Base-by-base conservation (phyloP, 495 filamentous ascomycete genomes). In the Daldinia childiae region DNA sequence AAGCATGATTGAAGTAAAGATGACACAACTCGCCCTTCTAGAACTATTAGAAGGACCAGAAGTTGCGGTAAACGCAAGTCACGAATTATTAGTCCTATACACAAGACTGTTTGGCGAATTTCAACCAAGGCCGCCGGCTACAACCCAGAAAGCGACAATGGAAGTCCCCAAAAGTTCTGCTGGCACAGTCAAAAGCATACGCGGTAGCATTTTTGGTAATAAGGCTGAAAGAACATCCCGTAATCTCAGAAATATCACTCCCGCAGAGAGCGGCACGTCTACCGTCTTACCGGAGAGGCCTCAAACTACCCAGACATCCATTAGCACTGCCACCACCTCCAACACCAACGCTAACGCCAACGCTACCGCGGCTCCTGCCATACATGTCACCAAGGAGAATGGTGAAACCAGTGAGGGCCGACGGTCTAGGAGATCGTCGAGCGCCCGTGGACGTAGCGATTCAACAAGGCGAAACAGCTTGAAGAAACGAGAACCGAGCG, bases 21-120 rank as follows among this genome's bases (percentile, higher is more conserved):
- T 99, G 88, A 97, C 94, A 7, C 93, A 97, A 72, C 84, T 99
- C 65, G 86, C 92, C 4, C 87, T 99, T 39, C 75, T 93, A 11
- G 95, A 98, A 79, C 82, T 94, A 11, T 74, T 91, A 15, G 92
- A 97, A 75, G 94, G 93, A 5, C 87, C 94, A 0, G 89, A 91
- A 66, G 87, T 89, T 60, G 94, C 95, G 11, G 90, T 97, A 36
- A 94, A 95, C 72, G 88, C 89, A 62, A 92, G 90, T 71, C 89
- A 92, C 57, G 91, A 96, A 69, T 84, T 99, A 27, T 82, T 98
- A 27, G 86, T 87, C n/a, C 82, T 98, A 5, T 98, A 95, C 71
- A 85, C 87, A 9, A 84, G 89, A 64, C 80, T 97, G 8, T 98
- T 98, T 78, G 89, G 87, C 7, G 85, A 89, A 27, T 52, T 82